Conservation (phyloP, 495 filamentous ascomycete species). For the Trypethelium eluteriae region DNA sequence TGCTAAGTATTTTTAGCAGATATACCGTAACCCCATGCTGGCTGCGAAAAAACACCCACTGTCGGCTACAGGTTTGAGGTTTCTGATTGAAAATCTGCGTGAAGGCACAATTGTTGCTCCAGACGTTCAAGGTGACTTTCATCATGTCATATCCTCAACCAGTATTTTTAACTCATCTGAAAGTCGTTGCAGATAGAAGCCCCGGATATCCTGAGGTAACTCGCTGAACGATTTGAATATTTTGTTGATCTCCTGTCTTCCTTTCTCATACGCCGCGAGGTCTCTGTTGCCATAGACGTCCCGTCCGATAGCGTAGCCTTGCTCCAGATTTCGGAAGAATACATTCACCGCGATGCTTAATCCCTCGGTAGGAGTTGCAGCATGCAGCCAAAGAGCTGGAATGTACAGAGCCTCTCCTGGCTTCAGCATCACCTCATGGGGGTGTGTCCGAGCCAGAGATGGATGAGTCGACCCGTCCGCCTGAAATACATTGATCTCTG, state of each 20-base stretch:
- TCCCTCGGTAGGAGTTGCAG: constrained; percentile 56
- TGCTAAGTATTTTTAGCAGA: no score
- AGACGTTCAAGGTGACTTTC: background rate
- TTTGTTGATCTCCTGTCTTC: constrained; percentile 59
- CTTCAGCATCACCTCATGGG: constrained; percentile 56
- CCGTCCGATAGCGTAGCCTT: constrained; percentile 62
- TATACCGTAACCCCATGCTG: no score
- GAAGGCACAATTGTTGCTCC: background rate
- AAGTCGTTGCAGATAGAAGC: constrained; percentile 70
- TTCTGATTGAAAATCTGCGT: background rate
- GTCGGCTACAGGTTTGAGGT: background rate
- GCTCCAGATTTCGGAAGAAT: constrained; percentile 67
- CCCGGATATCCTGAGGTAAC: constrained; percentile 56
- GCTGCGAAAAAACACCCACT: background rate
- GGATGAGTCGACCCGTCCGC: constrained; percentile 34
- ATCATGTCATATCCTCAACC: background rate
- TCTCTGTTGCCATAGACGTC: constrained; percentile 90
- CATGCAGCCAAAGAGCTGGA: constrained; percentile 76
- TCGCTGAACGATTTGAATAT: constrained; percentile 60
- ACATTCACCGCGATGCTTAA: constrained; percentile 73
- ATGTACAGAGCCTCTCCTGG: constrained; percentile 74
- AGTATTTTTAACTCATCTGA: constrained; percentile 53
- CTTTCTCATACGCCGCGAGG: constrained; percentile 74
- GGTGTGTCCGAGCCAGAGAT: constrained; percentile 49
- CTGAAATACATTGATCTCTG: constrained; percentile 61